These are phyloP conservation scores for Tritrichomonas musculus DNA, from an alignment of 208 protist genomes.

Conservation along the genomic window DNA sequence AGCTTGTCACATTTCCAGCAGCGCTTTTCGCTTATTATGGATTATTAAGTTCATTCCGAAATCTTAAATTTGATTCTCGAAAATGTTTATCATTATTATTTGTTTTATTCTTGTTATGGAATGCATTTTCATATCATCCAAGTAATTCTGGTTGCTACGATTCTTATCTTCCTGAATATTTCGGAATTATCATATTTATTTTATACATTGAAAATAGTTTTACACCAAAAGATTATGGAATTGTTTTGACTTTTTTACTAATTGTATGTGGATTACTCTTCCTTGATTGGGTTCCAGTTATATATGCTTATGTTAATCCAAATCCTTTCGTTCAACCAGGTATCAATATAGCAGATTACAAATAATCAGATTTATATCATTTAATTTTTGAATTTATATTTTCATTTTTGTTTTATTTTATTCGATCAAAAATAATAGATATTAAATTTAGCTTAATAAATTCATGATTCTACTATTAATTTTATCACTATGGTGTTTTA, in stretches of 20 bases:
- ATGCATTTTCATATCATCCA: not conserved
- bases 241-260: not conserved
- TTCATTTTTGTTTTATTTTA: too few species aligned
- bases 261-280: not conserved
- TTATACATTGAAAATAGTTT: not conserved
- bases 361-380: too few species aligned
- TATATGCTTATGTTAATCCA: not conserved
- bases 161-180: not conserved
- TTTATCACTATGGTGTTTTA: too few species aligned
- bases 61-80: not conserved
- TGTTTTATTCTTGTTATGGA: not conserved
- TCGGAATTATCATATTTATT: not conserved
- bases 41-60: not conserved
- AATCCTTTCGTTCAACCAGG: too few species aligned
- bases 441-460: too few species aligned
- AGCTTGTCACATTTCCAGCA: not conserved
- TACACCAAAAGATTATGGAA: not conserved
- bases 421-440: too few species aligned
- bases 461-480: too few species aligned
- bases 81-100: not conserved
- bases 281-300: not conserved
- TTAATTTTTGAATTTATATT: too few species aligned
- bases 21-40: not conserved
- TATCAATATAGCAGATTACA: too few species aligned
- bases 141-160: not conserved